Percentiles rank a stretch among this genome's conserved stretches.
Conservation (phyloP, 306 rosid genomes). For the Carpinus fangiana region DNA sequence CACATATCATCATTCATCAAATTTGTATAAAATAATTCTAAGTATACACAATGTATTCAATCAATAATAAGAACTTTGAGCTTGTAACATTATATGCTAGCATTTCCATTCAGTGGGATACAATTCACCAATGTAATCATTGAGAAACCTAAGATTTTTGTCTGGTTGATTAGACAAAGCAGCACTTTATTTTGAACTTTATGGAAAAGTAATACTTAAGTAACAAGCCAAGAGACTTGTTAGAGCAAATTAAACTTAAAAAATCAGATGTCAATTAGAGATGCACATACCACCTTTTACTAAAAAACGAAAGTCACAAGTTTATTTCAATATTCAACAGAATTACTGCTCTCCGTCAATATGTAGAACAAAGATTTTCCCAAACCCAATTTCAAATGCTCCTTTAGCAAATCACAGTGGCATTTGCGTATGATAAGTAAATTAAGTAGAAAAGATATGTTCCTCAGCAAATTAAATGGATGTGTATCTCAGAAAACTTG, state of each 20-base stretch:
- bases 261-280: background rate
- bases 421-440: background rate
- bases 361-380: background rate
- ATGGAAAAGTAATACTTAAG: background rate
- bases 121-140: background rate
- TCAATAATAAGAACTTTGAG: background rate
- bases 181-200: background rate
- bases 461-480: too few species aligned
- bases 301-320: background rate
- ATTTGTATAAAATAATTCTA: background rate
- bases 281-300: background rate
- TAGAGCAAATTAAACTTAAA: background rate
- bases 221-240: background rate
- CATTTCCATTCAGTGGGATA: background rate
- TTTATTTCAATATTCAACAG: background rate
- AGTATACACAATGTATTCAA: background rate
- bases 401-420: background rate
- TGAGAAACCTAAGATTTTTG: background rate
- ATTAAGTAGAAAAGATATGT: background rate
- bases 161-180: background rate
- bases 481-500: background rate
- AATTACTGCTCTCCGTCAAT: background rate
- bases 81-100: background rate
- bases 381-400: background rate
- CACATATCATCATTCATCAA: slow-evolving; percentile 33